These are phyloP conservation scores for Backusella tarrabulga DNA, from an alignment of 192 early-diverging fungal species.

Conservation along the genomic window DNA sequence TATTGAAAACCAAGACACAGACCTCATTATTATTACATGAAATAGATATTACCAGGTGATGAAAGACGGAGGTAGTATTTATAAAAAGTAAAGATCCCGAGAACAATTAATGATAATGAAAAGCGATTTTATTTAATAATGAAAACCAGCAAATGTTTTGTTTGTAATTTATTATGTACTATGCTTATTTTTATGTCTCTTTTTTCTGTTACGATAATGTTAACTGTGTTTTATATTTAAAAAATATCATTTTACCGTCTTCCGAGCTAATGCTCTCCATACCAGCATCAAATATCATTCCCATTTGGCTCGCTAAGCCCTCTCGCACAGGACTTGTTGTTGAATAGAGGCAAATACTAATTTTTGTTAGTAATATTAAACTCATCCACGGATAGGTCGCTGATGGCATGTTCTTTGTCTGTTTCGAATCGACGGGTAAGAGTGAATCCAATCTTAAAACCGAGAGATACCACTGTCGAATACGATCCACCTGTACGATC, in stretches of 20 bases:
- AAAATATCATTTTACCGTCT: constrained; percentile 2
- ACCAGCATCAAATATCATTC: not conserved
- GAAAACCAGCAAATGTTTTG: not conserved
- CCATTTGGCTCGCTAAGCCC: not conserved
- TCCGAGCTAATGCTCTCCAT: not conserved
- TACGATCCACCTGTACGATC: not conserved
- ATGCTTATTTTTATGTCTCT: not conserved
- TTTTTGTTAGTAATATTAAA: constrained; percentile 13
- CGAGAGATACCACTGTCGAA: constrained; percentile 7
- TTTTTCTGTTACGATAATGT: not conserved
- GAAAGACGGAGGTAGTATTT: too few relatives aligned
- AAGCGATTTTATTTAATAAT: too few relatives aligned
- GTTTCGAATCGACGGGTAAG: not conserved
- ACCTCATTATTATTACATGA: too few relatives aligned
- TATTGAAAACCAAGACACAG: too few relatives aligned
- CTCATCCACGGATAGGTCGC: constrained; percentile 19
- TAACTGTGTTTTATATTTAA: not conserved
- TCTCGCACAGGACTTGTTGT: not conserved
- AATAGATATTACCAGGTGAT: too few relatives aligned
- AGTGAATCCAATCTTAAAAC: constrained; percentile 4
- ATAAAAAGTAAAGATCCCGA: too few relatives aligned
- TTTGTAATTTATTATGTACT: not conserved
- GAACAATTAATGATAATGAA: too few relatives aligned
- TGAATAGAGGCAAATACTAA: constrained; percentile 16
- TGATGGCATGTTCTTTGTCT: not conserved